These are phyloP conservation scores for Xylaria acuta DNA, from an alignment of 495 filamentous ascomycete species.

Conservation along the genomic window DNA sequence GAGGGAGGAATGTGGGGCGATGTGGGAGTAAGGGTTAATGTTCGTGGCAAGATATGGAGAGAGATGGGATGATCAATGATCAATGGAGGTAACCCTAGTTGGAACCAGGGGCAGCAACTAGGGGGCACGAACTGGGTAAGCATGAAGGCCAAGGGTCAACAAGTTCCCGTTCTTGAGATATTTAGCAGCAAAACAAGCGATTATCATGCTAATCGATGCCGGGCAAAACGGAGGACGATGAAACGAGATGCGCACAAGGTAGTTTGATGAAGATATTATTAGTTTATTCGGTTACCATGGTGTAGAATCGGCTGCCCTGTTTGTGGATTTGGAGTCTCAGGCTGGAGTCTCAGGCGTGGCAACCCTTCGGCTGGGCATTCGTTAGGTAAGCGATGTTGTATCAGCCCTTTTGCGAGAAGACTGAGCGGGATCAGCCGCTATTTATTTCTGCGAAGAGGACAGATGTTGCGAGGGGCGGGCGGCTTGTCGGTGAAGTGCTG, in stretches of 20 bases:
- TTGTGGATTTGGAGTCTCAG: not conserved
- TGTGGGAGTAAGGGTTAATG: not conserved
- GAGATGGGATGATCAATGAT: constrained; percentile 10
- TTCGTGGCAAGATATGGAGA: constrained; percentile 6
- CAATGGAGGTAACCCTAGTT: not conserved
- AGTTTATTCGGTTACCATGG: constrained; percentile 3
- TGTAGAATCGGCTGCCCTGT: not conserved
- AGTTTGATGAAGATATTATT: not conserved
- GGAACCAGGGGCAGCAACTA: not conserved
- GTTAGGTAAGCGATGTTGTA: constrained; percentile 12
- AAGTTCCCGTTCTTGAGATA: not conserved
- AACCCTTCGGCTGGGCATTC: not conserved
- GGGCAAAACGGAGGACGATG: constrained; percentile 1
- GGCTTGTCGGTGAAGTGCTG: not conserved
- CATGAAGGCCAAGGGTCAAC: constrained; percentile 1
- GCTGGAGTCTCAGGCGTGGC: not conserved
- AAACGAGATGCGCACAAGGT: constrained; percentile 9
- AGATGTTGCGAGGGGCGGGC: not conserved
- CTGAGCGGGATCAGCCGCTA: constrained; percentile 11
- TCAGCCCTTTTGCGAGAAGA: too few relatives aligned
- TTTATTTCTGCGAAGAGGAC: constrained; percentile 12
- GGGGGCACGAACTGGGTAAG: constrained; percentile 17
- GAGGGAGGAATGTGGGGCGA: not conserved
- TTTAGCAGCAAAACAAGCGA: not conserved
- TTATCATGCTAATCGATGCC: constrained; percentile 2